A percentile compares a stretch with the other conserved stretches of the same genome.
Evolutionary conservation across 768 basidiomycete genomes (phyloP).

Genomic region (Porpolomopsis calyptriformis): DNA sequence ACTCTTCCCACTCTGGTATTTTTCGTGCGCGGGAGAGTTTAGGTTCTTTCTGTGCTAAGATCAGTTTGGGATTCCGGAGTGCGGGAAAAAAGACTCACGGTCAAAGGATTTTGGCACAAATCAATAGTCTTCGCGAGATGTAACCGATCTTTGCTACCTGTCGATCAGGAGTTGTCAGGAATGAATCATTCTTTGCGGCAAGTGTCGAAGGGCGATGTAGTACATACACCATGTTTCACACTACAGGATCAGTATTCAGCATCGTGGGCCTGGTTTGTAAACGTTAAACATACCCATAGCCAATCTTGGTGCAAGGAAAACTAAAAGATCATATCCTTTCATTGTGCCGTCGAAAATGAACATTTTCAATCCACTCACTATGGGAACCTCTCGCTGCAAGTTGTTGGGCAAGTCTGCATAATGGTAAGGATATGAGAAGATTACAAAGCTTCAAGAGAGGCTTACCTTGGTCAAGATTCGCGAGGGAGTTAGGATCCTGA

Average conservation of each 20-base stretch:
- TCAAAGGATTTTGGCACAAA: constrained; percentile 92
- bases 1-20: constrained; percentile 96
- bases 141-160: constrained; percentile 75
- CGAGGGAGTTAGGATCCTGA: constrained; percentile 86
- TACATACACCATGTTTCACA: constrained; percentile 97
- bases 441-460: background rate
- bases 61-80: background rate
- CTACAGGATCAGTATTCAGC: constrained; percentile 26
- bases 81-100: constrained; percentile 34
- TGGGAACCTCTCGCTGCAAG: constrained; percentile 83
- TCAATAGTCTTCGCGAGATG: constrained; percentile 85
- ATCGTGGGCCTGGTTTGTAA: background rate
- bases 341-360: background rate
- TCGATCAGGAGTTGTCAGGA: background rate
- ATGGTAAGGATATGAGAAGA: background rate
- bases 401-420: constrained; percentile 86
- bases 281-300: constrained; percentile 66
- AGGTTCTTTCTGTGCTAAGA: constrained; percentile 74
- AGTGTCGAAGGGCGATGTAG: background rate
- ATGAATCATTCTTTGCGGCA: background rate
- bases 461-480: constrained; percentile 88
- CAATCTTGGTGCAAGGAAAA: constrained; percentile 86
- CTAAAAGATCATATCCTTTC: constrained; percentile 26
- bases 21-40: constrained; percentile 87
- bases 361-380: constrained; percentile 44